These are phyloP conservation scores for Ramichloridium luteum DNA, from an alignment of 2,329 filamentous ascomycete genomes.

Conservation along the genomic window DNA sequence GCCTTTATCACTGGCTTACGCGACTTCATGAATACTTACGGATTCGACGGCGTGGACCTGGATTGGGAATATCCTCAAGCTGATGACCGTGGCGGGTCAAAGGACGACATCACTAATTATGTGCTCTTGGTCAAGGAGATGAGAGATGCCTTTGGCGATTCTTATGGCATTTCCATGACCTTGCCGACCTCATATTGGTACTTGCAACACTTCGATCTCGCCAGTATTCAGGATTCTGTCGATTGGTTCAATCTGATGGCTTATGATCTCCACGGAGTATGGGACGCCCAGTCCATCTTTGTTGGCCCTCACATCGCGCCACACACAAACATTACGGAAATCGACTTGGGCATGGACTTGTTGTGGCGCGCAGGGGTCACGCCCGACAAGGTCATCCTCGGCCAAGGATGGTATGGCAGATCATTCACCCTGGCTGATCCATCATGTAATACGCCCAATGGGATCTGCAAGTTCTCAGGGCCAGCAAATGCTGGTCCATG, in stretches of 20 bases:
- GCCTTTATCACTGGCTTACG: constrained; percentile 6
- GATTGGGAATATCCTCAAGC: constrained; percentile 14
- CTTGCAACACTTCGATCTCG: constrained; percentile 23
- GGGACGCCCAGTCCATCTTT: constrained; percentile 24
- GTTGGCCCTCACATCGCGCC: too few relatives aligned
- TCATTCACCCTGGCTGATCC: constrained; percentile 20
- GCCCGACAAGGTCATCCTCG: constrained; percentile 32
- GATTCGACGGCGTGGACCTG: constrained; percentile 13
- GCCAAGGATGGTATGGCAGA: constrained; percentile 36
- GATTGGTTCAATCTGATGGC: constrained; percentile 31
- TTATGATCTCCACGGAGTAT: constrained; percentile 35
- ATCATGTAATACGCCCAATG: constrained; percentile 10
- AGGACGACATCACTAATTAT: constrained; percentile 27
- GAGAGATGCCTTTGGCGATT: background rate
- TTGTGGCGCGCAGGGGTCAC: constrained; percentile 34
- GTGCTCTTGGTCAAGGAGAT: constrained; percentile 1
- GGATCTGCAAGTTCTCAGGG: constrained; percentile 8
- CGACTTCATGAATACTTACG: constrained; percentile 13
- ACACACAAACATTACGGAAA: constrained; percentile 36
- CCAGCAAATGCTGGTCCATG: constrained; percentile 18
- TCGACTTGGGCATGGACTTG: constrained; percentile 30
- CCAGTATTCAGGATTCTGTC: constrained; percentile 6
- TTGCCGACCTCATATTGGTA: constrained; percentile 21
- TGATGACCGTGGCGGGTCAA: constrained; percentile 27
- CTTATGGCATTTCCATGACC: constrained; percentile 8